A percentile compares a stretch with the other conserved stretches of the same genome.
Conservation (phyloP, 371 early-diverging fungal species). For the Smittium mucronatum region DNA sequence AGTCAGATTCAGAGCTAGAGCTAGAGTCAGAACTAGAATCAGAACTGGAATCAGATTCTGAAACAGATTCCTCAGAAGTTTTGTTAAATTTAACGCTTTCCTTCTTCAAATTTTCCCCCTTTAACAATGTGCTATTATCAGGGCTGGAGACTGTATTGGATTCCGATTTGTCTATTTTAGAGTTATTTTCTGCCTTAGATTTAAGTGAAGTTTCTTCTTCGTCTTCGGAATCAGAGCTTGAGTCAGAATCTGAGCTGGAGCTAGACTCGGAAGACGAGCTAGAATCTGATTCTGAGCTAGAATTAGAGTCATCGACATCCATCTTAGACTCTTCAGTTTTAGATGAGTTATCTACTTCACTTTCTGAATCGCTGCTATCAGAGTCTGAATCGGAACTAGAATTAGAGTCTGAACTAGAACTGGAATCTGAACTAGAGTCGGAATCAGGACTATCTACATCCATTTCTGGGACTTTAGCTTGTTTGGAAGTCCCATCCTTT, state of each 20-base stretch:
- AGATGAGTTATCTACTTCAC: conserved; percentile 14
- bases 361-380: conserved; percentile 6
- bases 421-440: conserved; percentile 5
- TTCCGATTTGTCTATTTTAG: conserved; percentile 5
- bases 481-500: conserved; percentile 12
- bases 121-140: background rate
- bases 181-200: background rate
- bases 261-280: conserved; percentile 10
- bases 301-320: conserved; percentile 23
- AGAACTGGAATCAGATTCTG: background rate
- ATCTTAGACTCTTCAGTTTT: no score
- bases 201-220: conserved; percentile 14
- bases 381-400: background rate
- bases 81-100: background rate
- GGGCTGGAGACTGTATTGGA: background rate
- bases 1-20: background rate
- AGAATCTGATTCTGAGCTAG: conserved; percentile 13
- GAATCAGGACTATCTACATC: background rate
- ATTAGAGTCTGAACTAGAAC: background rate
- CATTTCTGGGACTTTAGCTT: conserved; percentile 16
- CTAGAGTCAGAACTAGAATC: conserved; percentile 7
- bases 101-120: background rate
- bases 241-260: conserved; percentile 17
- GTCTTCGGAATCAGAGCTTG: conserved; percentile 13
- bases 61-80: background rate